Conservation (phyloP, 2,329 filamentous ascomycete species). For the Saccharata proteae region DNA sequence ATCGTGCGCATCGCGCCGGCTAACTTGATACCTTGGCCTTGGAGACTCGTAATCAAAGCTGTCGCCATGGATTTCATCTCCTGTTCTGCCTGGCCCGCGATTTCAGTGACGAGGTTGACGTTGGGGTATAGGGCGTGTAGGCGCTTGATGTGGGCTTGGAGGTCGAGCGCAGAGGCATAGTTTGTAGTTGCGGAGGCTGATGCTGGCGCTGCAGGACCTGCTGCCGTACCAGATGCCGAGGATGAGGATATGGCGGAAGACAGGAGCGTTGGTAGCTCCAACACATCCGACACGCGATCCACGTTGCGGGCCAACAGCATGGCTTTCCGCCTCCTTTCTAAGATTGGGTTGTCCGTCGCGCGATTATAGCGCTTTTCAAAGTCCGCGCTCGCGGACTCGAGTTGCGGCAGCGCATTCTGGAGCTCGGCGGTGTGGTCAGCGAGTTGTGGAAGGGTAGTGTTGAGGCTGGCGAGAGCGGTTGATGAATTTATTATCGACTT, state of each 20-base stretch:
- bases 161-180: conserved; percentile 79
- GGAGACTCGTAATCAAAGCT: conserved; percentile 67
- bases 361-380: conserved; percentile 81
- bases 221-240: conserved; percentile 26
- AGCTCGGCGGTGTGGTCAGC: conserved; percentile 54
- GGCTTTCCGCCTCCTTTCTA: conserved; percentile 65
- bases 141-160: conserved; percentile 86
- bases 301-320: conserved; percentile 76
- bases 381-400: conserved; percentile 64
- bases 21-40: conserved; percentile 69
- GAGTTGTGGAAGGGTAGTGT: conserved; percentile 58
- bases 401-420: conserved; percentile 58
- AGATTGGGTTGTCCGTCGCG: conserved; percentile 47
- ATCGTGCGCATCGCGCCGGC: conserved; percentile 83
- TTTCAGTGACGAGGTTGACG: conserved; percentile 60
- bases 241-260: conserved; percentile 60
- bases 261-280: conserved; percentile 78
- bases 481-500: conserved; percentile 73
- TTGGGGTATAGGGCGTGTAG: conserved; percentile 71
- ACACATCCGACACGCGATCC: conserved; percentile 77
- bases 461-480: conserved; percentile 61
- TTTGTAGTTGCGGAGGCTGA: conserved; percentile 43
- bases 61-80: conserved; percentile 82
- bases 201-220: conserved; percentile 25
- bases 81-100: conserved; percentile 66